Base-by-base conservation (phyloP, 805 yeast species). In the Starmerella bombi region DNA sequence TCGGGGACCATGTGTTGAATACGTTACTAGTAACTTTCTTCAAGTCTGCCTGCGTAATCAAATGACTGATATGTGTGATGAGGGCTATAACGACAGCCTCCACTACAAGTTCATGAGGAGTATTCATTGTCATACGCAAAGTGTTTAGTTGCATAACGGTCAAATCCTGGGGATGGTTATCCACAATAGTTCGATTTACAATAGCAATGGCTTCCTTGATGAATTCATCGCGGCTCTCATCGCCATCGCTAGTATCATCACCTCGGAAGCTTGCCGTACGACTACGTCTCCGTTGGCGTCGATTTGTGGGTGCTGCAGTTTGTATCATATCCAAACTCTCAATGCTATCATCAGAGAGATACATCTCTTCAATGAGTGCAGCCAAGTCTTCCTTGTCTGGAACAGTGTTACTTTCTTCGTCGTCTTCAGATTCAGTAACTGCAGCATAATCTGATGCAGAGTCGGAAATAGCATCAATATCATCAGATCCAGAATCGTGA, bases 51-150 rank as follows among this genome's bases (percentile, higher is more conserved):
- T 73, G 81, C 1, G 94, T 49, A 29, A 85, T 72, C 52, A 80
- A 78, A 50, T 83, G 83, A 38, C 74, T 67, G 10, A 82, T 73
- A 53, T 91, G 71, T 32, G 66, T 65, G 33, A 84, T 53, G 54
- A 91, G 65, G 0, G 96, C 91, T 29, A 68, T 67, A 27, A 75
- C 65, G 0, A 94, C 83, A 4, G 94, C 93, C 23, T 65, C 61
- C 57, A 96, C 73, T 12, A 91, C 96, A 56, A 86, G 94, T 54
- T 83, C 93, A 60, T 91, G 88, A 0, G 91, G 72, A 15, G 85
- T 98, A 58, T 91, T 84, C 91, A 86, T 80, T 54, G 95, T 83
- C 98, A 91, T 88, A 63, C 97, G 72, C 55, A 91, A 69, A 0
- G 98, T 91, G 58, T 88, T 88, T 53, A 91, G 71, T 63, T 91